Base-by-base conservation (phyloP, 352 stramenopile species). In the Stephanocyclus meneghinianus region DNA sequence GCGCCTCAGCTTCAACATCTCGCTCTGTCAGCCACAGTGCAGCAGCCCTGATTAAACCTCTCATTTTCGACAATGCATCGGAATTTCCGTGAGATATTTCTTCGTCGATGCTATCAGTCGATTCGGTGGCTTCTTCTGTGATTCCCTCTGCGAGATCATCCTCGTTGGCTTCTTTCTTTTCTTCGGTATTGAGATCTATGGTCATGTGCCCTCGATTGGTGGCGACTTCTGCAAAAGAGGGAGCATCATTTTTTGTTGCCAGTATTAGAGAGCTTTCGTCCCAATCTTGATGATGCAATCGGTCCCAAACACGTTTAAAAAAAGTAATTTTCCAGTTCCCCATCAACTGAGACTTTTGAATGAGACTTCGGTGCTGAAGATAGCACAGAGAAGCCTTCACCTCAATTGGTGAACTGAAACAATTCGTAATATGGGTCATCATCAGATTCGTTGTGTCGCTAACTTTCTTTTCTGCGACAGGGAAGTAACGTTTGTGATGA, bases 291-390 rank as follows among this genome's bases (percentile, higher is more conserved):
- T 86, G 51, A 53, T 93, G 88, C 1, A 93, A 69, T 7, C 86
- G 55, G 18, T 91, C 81, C 86, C 85, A 93, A 9, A 93, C 78
- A 69, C 85, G 81, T 55, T 89, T 90, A 48, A 91, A 93, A 44
- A 91, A 91, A 5, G 74, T 78, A 57, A 88, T 87, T 61, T 93
- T 93, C 86, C 86, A 93, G 32, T 78, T 78, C 48, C 77, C 81
- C 40, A 74, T 71, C 11, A 91, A 61, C 63, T 93, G 80, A 32
- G 73, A 65, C 60, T 91, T 93, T 70, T 93, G 88, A 1, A 90
- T 50, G 26, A 89, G 71, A 44, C 60, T 78, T 42, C 88, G 73
- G 53, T 93, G 88, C 30, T 80, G 76, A 26, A 93, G 67, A 75
- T 91, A 93, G 4, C 79, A 75, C 6, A 93, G 57, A 1, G 82